phyloP scores from a whole-genome alignment of 768 basidiomycete species.

The Calocybe gangraenosa region DNA sequence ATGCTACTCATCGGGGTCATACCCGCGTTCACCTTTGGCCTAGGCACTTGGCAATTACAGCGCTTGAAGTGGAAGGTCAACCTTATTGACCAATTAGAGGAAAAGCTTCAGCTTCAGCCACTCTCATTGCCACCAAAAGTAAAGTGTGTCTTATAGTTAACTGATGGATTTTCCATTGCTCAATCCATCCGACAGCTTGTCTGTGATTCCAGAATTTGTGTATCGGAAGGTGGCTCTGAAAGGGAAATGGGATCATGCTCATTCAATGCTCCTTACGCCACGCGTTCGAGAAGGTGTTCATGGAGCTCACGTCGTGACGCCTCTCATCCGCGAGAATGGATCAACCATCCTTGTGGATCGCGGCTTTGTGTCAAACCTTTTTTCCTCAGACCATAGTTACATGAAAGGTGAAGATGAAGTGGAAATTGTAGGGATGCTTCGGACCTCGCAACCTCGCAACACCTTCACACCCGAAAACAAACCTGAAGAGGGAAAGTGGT shows the following conservation, averaged over 20 bases:
- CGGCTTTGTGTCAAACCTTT: conserved; percentile 75
- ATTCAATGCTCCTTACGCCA: conserved; percentile 79
- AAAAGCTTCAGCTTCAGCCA: conserved; percentile 78
- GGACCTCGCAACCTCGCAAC: conserved; percentile 70
- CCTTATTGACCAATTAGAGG: conserved; percentile 90
- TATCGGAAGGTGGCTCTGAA: conserved; percentile 80
- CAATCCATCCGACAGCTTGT: conserved; percentile 35
- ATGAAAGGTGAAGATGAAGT: conserved; percentile 51
- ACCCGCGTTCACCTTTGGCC: conserved; percentile 83
- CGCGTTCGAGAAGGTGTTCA: conserved; percentile 84
- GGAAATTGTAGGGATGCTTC: conserved; percentile 82
- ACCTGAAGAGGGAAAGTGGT: conserved; percentile 79
- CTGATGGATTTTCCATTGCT: conserved; percentile 13
- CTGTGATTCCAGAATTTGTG: conserved; percentile 81
- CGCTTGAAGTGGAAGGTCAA: conserved; percentile 93
- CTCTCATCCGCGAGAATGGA: conserved; percentile 73
- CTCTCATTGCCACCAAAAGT: conserved; percentile 77
- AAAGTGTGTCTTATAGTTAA: conserved; percentile 54
- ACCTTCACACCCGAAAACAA: conserved; percentile 87
- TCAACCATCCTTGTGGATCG: conserved; percentile 89
- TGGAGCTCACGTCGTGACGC: conserved; percentile 87
- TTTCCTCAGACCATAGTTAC: conserved; percentile 24
- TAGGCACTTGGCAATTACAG: conserved; percentile 93
- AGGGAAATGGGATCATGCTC: conserved; percentile 77
- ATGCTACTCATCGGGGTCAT: conserved; percentile 78